Evolutionary conservation across 2,329 filamentous ascomycete genomes (phyloP), one percentile per base, ranked within the genome.

Genomic region (Fusarium mangiferae): DNA sequence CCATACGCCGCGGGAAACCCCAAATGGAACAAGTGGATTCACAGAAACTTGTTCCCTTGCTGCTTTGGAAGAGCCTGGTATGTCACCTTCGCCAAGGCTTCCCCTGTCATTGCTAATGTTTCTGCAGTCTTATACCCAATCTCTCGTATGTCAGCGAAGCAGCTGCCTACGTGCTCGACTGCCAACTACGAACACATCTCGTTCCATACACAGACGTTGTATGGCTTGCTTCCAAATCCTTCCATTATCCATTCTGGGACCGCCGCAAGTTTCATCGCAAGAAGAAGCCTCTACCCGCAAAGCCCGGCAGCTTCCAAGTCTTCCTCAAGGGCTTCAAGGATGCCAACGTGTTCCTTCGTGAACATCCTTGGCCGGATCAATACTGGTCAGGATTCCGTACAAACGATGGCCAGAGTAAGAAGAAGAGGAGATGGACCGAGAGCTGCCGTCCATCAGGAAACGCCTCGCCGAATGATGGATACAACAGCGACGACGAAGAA

Each of bases 11-110:
- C 94, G 38, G 93, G 94, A 76, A 99, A 99, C 80, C 96, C 96
- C 11, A 99, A 99, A 82, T 98, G 96, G 96, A 98, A 97, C 77
- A 99, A 99, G 84, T 99, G 96, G 96, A 95, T 99, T 85, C 96
- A 99, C 82, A 89, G 96, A 73, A 99, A 99, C 81, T 82, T 99
- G 74, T 98, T 99, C 77, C 96, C 96, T 14, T 99, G 97, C 84
- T 98, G 94, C 83, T 99, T 99, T 79, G 96, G 96, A 24, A 89
- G 96, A 79, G 95, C 96, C 51, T 98, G 95, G 89, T 91, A 82
- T 60, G 87, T 81, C 39, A 10, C 26, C 33, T 36, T 24, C n/a
- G 51, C 26, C 26, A 18, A 38, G 11, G 39, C 39, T 10, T 18
- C 10, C 38, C n/a, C 28, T 28, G 10, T 42, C 15, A 10, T 35